Evolutionary conservation across 768 basidiomycete genomes (phyloP).

Genomic region (Phallus indusiatus): DNA sequence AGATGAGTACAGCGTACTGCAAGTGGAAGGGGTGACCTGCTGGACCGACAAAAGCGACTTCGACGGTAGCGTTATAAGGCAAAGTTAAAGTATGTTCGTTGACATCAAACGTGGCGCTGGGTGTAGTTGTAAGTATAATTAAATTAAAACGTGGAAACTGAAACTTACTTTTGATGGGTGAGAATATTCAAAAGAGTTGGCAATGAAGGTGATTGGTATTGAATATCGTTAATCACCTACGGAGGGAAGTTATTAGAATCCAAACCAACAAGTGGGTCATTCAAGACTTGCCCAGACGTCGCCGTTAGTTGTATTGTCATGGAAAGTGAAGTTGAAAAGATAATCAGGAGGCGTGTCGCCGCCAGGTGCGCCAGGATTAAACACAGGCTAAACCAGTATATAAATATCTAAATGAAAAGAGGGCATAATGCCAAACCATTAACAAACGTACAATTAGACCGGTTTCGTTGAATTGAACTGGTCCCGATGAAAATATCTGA

Average conservation of each 20-base stretch:
- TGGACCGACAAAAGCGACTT: conserved; percentile 2
- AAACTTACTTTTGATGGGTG: not conserved
- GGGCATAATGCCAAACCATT: not conserved
- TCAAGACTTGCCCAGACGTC: conserved; percentile 2
- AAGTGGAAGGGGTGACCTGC: conserved; percentile 4
- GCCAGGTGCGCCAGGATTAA: conserved; percentile 10
- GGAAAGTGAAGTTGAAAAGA: conserved; percentile 5
- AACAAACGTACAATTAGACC: conserved; percentile 19
- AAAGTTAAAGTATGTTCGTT: conserved; percentile 7
- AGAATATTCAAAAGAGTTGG: not conserved
- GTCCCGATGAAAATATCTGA: conserved; percentile 10
- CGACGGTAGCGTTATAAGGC: not conserved
- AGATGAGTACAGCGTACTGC: not conserved
- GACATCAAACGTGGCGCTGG: not conserved
- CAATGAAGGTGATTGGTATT: not conserved
- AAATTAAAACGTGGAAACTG: no score
- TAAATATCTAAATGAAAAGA: no score
- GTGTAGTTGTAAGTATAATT: not conserved
- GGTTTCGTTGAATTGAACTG: conserved; percentile 23
- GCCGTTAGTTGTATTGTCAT: not conserved
- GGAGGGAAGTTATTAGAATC: not conserved
- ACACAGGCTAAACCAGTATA: conserved; percentile 10
- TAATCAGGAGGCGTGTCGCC: not conserved
- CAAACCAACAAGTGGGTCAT: not conserved
- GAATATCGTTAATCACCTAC: not conserved